Conservation (phyloP, 1,284 basidiomycete species). For the Wolfiporia cocos region DNA sequence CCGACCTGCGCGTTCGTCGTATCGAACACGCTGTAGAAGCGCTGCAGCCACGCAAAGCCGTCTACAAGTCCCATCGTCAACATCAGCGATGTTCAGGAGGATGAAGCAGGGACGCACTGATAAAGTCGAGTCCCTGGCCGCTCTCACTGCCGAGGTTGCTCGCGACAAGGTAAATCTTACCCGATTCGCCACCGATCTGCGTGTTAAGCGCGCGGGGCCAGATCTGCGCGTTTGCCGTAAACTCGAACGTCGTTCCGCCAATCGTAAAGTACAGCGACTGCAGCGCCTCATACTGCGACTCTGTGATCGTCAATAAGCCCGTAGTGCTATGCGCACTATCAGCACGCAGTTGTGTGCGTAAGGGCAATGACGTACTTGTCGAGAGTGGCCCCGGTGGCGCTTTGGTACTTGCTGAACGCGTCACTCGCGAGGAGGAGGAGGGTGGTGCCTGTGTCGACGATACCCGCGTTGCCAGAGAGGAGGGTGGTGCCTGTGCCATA, state of each 20-base stretch:
- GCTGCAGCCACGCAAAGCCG: slow-evolving; percentile 38
- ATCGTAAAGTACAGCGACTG: slow-evolving; percentile 54
- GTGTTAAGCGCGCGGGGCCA: slow-evolving; percentile 52
- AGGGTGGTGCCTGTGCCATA: slow-evolving; percentile 36
- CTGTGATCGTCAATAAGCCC: slow-evolving; percentile 50
- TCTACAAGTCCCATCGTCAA: slow-evolving; percentile 17
- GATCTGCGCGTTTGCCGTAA: slow-evolving; percentile 53
- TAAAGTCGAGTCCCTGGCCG: slow-evolving; percentile 32
- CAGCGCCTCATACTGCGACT: slow-evolving; percentile 41
- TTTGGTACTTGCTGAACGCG: slow-evolving; percentile 44
- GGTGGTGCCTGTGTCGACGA: slow-evolving; percentile 53
- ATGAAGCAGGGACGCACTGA: slow-evolving; percentile 25
- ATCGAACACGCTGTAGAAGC: slow-evolving; percentile 65
- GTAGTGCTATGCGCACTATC: slow-evolving; percentile 27
- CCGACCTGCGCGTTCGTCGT: slow-evolving; percentile 43
- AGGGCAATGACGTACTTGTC: slow-evolving; percentile 31
- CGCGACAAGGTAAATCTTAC: slow-evolving; percentile 47
- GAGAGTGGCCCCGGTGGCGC: slow-evolving; percentile 43
- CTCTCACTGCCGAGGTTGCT: slow-evolving; percentile 34
- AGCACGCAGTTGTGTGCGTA: neutral
- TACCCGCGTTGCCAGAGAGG: slow-evolving; percentile 36
- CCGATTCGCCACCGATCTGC: slow-evolving; percentile 40
- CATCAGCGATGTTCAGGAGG: neutral
- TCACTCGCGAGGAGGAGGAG: slow-evolving; percentile 36
- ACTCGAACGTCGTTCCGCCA: slow-evolving; percentile 35